Evolutionary conservation across 2,329 filamentous ascomycete genomes (phyloP), one percentile per base, ranked within the genome.

Genomic region (Pseudodiploospora longispora): DNA sequence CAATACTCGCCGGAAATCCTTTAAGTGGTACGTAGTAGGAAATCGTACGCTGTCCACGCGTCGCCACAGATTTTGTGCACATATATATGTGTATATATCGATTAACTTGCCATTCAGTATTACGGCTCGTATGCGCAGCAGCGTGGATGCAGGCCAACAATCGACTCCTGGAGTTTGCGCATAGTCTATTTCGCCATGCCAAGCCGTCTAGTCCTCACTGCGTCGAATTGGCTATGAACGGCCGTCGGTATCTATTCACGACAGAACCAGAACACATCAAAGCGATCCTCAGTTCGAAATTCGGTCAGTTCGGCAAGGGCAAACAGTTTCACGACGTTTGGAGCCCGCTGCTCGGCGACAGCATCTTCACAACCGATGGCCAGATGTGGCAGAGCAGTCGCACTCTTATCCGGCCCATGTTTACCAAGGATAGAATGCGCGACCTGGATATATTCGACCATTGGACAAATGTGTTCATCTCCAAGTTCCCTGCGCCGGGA

Each of bases 211-310:
- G 34, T 19, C 43, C 44, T 6, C 40, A 52, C 36, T 38, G 46
- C 0, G 66, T 75, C 33, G 85, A 91, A 62, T 60, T 68, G 6
- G 69, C 70, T 2, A 54, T 80, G 6, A 55, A 78, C 2, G 72
- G 75, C 39, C 60, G 67, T 39, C 78, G 86, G n/a, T 63, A 83
- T 12, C 63, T 95, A 44, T 72, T 93, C 55, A 95, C 90, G 0
- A 77, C 78, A 5, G 88, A 95, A 53, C 85, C 85, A 1, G 87
- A 94, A 57, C 95, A 95, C 59, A 85, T 95, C 68, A 95, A 95
- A 63, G 87, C 90, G 5, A 75, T 96, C 27, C 71, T 96, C n/a
- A 86, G 89, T 0, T 85, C 83, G 1, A 87, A 95, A 58, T 96
- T 96, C 58, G 44, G 53, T 35, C 86, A 95, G 58, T 96, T 82